These are phyloP conservation scores for Mycotypha africana DNA, from an alignment of 371 early-diverging fungal species.

Conservation along the genomic window DNA sequence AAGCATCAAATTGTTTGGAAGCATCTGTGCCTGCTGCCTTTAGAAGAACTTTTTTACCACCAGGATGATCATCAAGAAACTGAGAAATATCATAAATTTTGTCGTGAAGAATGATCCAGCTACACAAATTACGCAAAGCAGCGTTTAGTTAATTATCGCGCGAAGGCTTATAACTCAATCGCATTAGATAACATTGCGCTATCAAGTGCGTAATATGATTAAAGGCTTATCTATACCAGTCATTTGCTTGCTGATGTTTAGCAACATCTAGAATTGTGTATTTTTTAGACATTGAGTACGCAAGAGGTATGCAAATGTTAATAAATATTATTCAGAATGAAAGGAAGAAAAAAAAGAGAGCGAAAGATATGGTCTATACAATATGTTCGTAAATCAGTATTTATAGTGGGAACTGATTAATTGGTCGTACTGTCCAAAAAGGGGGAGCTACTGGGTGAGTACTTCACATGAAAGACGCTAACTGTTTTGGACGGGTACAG, in stretches of 20 bases:
- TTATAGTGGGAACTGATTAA: background rate
- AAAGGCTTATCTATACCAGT: constrained; percentile 37
- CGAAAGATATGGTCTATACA: too few relatives aligned
- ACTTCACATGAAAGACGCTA: constrained; percentile 8
- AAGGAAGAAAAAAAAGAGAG: background rate
- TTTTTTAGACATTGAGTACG: constrained; percentile 22
- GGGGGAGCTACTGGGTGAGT: too few relatives aligned
- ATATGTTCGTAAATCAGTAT: background rate
- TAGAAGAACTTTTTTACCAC: constrained; percentile 62
- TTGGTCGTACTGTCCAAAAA: too few relatives aligned
- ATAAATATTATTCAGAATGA: background rate
- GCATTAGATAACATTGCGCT: too few relatives aligned
- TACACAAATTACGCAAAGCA: too few relatives aligned
- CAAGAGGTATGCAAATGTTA: background rate
- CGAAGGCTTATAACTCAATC: too few relatives aligned
- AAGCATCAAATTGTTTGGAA: constrained; percentile 82
- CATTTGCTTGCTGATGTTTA: constrained; percentile 64
- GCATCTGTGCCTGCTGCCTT: constrained; percentile 87
- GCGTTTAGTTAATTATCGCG: too few relatives aligned
- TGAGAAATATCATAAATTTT: constrained; percentile 77
- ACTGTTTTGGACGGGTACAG: too few relatives aligned
- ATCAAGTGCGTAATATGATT: too few relatives aligned
- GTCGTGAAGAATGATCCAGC: constrained; percentile 88
- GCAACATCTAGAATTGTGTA: constrained; percentile 70
- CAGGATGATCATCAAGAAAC: constrained; percentile 75